phyloP scores from a whole-genome alignment of 257 asterid species.

The Solanum pimpinellifolium region DNA sequence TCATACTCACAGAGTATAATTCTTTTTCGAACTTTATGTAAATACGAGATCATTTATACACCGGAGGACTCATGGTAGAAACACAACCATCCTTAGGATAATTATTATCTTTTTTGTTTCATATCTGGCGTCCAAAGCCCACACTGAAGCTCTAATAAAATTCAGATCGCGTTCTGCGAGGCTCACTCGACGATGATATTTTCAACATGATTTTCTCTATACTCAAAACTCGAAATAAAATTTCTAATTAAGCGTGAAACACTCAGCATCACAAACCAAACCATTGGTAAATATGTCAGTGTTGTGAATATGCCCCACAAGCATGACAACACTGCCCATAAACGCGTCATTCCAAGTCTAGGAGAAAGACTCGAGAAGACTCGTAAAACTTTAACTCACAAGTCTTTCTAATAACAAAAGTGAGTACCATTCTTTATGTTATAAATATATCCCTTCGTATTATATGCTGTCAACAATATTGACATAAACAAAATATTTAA shows the following conservation, averaged over 20 bases:
- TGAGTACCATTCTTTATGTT: background rate
- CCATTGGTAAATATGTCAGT: background rate
- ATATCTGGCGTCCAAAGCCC: accelerated
- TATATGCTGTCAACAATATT: background rate
- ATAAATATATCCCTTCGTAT: background rate
- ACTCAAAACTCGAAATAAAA: accelerated
- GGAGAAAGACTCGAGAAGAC: background rate
- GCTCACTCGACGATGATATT: accelerated
- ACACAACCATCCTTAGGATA: background rate
- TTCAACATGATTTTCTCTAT: accelerated
- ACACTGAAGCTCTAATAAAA: no score
- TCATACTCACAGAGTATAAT: no score
- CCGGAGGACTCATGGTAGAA: background rate
- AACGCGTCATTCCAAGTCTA: background rate
- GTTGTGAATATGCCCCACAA: background rate
- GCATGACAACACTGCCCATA: background rate
- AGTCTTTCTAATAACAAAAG: background rate
- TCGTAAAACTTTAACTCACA: background rate
- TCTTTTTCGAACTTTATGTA: no score
- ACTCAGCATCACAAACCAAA: no score
- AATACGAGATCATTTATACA: background rate
- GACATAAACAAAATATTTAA: background rate
- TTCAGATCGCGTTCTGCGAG: accelerated
- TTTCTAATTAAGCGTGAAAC: accelerated
- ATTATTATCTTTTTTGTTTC: no score